A percentile compares a stretch with the other conserved stretches of the same genome.
Conservation (phyloP, 805 yeast genomes). For the Tetrapisispora taiwanensis region DNA sequence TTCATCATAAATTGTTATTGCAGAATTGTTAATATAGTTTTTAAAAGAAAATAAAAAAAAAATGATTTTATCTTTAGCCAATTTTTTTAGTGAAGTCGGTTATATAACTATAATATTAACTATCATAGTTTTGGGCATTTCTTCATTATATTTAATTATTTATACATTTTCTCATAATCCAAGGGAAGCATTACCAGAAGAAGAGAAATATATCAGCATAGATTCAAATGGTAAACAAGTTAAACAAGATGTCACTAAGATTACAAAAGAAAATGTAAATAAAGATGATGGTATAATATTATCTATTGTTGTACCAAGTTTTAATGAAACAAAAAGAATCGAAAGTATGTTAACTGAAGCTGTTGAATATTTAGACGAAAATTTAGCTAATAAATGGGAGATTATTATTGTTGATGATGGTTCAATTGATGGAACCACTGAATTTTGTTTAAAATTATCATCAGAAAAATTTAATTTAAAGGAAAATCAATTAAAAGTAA, state of each 20-base stretch:
- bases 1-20: too few species aligned
- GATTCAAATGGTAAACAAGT: constrained; percentile 21
- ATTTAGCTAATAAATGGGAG: constrained; percentile 39
- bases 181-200: constrained; percentile 43
- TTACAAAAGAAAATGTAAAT: constrained; percentile 6
- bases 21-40: too few species aligned
- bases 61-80: background rate
- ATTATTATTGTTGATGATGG: constrained; percentile 88
- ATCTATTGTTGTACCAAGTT: constrained; percentile 88
- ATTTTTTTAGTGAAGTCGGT: background rate
- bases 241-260: constrained; percentile 24
- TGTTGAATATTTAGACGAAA: constrained; percentile 39
- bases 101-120: background rate
- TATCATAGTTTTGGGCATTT: background rate
- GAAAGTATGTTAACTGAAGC: constrained; percentile 63
- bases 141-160: constrained; percentile 32
- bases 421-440: constrained; percentile 68
- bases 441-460: constrained; percentile 56
- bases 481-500: constrained; percentile 59
- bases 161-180: constrained; percentile 54
- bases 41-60: too few species aligned
- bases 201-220: constrained; percentile 45
- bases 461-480: constrained; percentile 33
- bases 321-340: constrained; percentile 71
- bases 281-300: constrained; percentile 37